Evolutionary conservation across 2,329 filamentous ascomycete genomes (phyloP).

Genomic region (Colletotrichum acutatum): DNA sequence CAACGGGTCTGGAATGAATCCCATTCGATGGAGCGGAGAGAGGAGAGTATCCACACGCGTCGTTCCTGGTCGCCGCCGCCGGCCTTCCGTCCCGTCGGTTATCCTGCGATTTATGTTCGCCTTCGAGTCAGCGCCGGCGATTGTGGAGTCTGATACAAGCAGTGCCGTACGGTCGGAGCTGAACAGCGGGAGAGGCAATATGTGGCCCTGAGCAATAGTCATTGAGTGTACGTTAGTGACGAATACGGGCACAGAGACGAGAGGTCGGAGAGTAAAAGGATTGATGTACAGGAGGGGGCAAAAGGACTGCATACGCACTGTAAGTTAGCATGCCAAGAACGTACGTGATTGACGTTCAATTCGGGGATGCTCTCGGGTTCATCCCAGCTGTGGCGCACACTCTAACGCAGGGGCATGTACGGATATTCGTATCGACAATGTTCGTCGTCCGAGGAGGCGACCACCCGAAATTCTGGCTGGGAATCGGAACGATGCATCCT

Average conservation of each 20-base stretch:
- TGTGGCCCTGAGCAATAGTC: neutral
- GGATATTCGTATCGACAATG: neutral
- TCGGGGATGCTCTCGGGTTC: slow-evolving; percentile 17
- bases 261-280: neutral
- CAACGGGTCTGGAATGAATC: slow-evolving; percentile 22
- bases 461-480: neutral
- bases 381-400: slow-evolving; percentile 21
- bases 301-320: neutral
- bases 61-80: slow-evolving; percentile 5
- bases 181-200: neutral
- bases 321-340: slow-evolving; percentile 8
- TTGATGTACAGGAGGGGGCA: slow-evolving; percentile 27
- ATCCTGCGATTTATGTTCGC: neutral
- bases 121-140: slow-evolving; percentile 12
- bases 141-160: neutral
- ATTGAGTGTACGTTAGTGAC: neutral
- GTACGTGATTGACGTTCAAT: slow-evolving; percentile 16
- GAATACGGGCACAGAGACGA: neutral
- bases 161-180: slow-evolving; percentile 18
- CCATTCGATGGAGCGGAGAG: slow-evolving; percentile 18
- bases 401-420: slow-evolving; percentile 32
- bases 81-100: slow-evolving; percentile 16
- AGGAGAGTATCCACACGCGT: neutral
- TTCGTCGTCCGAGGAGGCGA: slow-evolving; percentile 12
- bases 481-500: slow-evolving; percentile 24